Base-by-base conservation (phyloP, 1,139 yeast species). In the Maudiozyma humilis region DNA sequence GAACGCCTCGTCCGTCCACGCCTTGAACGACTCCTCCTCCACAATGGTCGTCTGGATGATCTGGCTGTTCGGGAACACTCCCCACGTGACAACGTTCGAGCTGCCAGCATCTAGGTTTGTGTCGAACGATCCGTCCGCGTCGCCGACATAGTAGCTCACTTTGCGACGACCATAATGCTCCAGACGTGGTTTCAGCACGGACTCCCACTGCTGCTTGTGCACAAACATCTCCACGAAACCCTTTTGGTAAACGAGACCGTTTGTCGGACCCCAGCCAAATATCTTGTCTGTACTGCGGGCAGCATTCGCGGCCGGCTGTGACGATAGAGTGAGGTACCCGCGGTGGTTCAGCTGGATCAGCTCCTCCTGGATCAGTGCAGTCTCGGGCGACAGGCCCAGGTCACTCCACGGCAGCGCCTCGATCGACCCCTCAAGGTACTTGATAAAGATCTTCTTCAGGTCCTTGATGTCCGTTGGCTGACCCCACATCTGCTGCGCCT, bases 1-100 rank as follows among this genome's bases (percentile, higher is more conserved):
- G 64, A 88, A 91, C 0, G 96, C 95, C 62, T 91, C 98, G 57
- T 89, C 95, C 51, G 81, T 76, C 96, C 96, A 88, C 1, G 95
- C 95, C 53, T 75, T 75, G 67, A 88, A 88, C 3, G 95, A 84
- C 55, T 87, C 94, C 53, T 77, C 82, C 57, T 87, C 95, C 43
- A 88, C 79, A 46, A 87, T 82, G 0, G 97, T 88, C 2, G 95
- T 85, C 62, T 87, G 96, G 29, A 85, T 75, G 40, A 86, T 80
- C 59, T 86, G 95, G 52, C 85, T 75, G 64, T 81, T 82, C 2
- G 94, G 94, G 69, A 89, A 88, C 2, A 84, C 94, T 46, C 96
- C 96, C 96, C 96, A 91, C 0, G 97, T 91, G 8, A 91, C 93
- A 19, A 93, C 95, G 54, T 82, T 79, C 3, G 82, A 71, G 16